A percentile compares a stretch with the other conserved stretches of the same genome.
Conservation (phyloP, 1,284 basidiomycete genomes). For the Fistulinella cinereoalba region DNA sequence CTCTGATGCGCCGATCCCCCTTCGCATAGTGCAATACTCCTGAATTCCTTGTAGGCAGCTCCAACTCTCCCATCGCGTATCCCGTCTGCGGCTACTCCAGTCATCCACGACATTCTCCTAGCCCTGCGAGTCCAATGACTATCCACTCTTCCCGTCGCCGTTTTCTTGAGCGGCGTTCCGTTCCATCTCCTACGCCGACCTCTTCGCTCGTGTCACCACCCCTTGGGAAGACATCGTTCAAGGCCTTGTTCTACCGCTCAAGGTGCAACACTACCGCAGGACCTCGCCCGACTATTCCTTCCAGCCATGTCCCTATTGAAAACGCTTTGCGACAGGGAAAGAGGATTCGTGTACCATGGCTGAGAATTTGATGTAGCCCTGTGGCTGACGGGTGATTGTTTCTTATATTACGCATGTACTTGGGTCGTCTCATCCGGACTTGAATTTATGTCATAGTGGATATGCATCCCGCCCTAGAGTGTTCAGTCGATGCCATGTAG, state of each 20-base stretch:
- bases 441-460: slow-evolving; percentile 10
- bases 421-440: slow-evolving; percentile 12
- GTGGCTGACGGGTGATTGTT: slow-evolving; percentile 4
- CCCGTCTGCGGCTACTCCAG: slow-evolving; percentile 31
- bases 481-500: background rate
- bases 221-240: slow-evolving; percentile 24
- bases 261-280: slow-evolving; percentile 20
- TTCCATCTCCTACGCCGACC: slow-evolving; percentile 13
- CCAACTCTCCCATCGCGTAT: slow-evolving; percentile 32
- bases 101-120: slow-evolving; percentile 12
- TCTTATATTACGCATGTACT: slow-evolving; percentile 29
- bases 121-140: background rate
- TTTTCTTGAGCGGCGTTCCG: slow-evolving; percentile 18
- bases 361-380: slow-evolving; percentile 28
- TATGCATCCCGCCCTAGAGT: background rate
- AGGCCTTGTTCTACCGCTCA: slow-evolving; percentile 29
- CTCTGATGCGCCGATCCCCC: background rate
- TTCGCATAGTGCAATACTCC: slow-evolving; percentile 22
- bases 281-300: slow-evolving; percentile 18
- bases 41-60: slow-evolving; percentile 33
- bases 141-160: slow-evolving; percentile 8
- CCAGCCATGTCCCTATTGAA: slow-evolving; percentile 22
- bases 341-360: slow-evolving; percentile 32
- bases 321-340: slow-evolving; percentile 27
- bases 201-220: slow-evolving; percentile 15